Evolutionary conservation across 148 eudicot genomes (phyloP).

Genomic region (Linanthus parryae): DNA sequence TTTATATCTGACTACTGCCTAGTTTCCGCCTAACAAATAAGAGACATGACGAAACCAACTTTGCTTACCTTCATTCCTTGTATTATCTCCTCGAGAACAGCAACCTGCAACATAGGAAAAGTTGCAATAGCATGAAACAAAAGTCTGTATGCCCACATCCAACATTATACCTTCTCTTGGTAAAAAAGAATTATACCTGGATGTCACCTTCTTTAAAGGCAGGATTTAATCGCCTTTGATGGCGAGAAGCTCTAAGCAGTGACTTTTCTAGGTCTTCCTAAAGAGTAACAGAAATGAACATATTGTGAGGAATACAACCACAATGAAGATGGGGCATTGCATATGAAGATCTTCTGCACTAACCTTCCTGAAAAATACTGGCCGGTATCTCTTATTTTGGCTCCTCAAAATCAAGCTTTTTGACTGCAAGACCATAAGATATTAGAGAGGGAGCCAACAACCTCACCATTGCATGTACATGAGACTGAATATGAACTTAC

Average conservation of each 20-base stretch:
- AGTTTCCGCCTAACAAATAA: too few species aligned
- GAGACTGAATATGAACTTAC: too few species aligned
- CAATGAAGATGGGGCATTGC: not conserved
- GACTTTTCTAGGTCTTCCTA: slow-evolving; percentile 92
- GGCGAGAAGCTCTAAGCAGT: slow-evolving; percentile 52
- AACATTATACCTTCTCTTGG: too few species aligned
- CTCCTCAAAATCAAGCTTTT: slow-evolving; percentile 61
- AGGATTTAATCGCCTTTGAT: slow-evolving; percentile 58
- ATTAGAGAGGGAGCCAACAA: too few species aligned
- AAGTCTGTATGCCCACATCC: too few species aligned
- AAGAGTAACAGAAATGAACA: slow-evolving; percentile 3
- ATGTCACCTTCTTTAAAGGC: slow-evolving; percentile 57
- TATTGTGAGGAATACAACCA: not conserved
- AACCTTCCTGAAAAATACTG: slow-evolving; percentile 88
- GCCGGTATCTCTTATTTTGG: slow-evolving; percentile 54
- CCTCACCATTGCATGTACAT: too few species aligned
- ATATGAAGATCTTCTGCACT: slow-evolving; percentile 6
- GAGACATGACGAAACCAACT: not conserved
- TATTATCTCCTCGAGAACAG: slow-evolving; percentile 78
- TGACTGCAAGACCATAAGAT: slow-evolving; percentile 54
- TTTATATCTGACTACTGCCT: too few species aligned
- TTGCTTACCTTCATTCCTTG: slow-evolving; percentile 80
- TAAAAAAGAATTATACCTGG: slow-evolving; percentile 47
- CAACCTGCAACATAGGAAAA: slow-evolving; percentile 47
- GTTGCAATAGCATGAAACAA: too few species aligned